Evolutionary conservation across 2,329 filamentous ascomycete species (phyloP).

Genomic region (Aspergillus novoparasiticus): DNA sequence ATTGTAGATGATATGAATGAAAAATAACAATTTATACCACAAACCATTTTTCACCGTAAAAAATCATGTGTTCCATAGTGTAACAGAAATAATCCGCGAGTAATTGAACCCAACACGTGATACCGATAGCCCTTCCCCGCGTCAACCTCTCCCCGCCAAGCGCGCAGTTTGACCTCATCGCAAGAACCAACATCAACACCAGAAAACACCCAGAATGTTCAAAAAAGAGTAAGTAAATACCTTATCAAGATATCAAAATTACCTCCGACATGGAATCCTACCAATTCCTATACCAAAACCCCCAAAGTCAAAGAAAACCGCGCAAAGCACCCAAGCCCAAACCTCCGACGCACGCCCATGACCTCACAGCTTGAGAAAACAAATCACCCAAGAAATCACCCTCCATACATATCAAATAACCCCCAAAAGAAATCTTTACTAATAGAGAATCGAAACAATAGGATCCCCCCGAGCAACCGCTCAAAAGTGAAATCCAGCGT

Average conservation of each 20-base stretch:
- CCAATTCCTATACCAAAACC: neutral
- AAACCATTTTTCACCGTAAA: neutral
- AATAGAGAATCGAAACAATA: slow-evolving; percentile 39
- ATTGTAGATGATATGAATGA: slow-evolving; percentile 4
- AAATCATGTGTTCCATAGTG: neutral
- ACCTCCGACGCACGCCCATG: neutral
- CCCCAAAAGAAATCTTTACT: slow-evolving; percentile 7
- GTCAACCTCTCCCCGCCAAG: neutral
- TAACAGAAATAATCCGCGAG: neutral
- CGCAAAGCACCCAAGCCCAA: neutral
- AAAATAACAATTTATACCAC: slow-evolving; percentile 5
- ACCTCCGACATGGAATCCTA: neutral
- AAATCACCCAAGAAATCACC: neutral
- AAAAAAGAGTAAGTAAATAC: slow-evolving; percentile 76
- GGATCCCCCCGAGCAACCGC: slow-evolving; percentile 76
- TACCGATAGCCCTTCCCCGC: slow-evolving; percentile 17
- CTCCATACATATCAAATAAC: neutral
- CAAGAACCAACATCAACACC: neutral
- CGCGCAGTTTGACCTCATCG: neutral
- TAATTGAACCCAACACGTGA: neutral
- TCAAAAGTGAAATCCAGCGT: slow-evolving; percentile 97
- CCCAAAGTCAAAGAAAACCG: neutral
- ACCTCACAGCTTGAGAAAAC: neutral
- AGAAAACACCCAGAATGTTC: slow-evolving; percentile 64
- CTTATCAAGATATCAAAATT: neutral